Conservation (phyloP, 2,329 filamentous ascomycete genomes). For the Phyllosticta paracitricarpa region DNA sequence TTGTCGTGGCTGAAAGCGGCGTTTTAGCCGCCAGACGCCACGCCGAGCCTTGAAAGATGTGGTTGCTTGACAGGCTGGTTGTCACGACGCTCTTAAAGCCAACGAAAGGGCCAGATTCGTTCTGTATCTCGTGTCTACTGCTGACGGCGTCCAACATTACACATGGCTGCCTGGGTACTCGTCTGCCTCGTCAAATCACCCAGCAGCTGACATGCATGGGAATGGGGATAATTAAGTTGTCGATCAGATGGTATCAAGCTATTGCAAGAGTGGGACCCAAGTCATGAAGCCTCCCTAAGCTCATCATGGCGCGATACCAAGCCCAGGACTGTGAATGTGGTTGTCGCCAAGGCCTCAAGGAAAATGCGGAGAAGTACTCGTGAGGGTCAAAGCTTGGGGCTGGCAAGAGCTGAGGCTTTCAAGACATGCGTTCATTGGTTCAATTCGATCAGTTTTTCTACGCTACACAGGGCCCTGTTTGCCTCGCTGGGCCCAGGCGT, state of each 20-base stretch:
- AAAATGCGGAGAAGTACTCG: background rate
- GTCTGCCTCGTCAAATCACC: background rate
- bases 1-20: background rate
- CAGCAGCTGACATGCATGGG: background rate
- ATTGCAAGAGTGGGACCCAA: background rate
- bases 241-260: background rate
- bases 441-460: background rate
- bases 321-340: background rate
- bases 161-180: background rate
- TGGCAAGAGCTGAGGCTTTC: background rate
- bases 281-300: background rate
- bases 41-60: background rate
- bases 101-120: background rate
- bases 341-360: background rate
- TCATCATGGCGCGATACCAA: background rate
- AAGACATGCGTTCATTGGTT: background rate
- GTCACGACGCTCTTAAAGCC: background rate
- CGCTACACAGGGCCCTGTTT: background rate
- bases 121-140: background rate
- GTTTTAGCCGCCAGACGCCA: background rate
- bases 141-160: background rate
- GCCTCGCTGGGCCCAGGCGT: background rate
- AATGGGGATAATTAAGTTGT: background rate
- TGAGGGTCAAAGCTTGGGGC: background rate
- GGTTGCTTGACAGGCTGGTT: background rate